Base-by-base conservation (phyloP, 2,329 filamentous ascomycete genomes). In the Exophiala phaeomuriformis region DNA sequence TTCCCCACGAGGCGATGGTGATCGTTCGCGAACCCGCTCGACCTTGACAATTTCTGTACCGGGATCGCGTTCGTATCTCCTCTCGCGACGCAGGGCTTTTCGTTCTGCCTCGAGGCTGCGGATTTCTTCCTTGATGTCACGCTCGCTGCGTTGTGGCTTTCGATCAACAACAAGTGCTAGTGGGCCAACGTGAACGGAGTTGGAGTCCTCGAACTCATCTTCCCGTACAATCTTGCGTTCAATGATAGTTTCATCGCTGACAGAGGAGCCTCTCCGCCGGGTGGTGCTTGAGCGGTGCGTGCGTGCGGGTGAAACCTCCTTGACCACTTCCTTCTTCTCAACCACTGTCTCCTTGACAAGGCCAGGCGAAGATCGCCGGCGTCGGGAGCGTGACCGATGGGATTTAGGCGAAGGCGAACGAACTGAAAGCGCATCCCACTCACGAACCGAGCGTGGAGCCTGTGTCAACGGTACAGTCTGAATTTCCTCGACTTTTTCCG, bases 61-160 rank as follows among this genome's bases (percentile, higher is more conserved):
- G 55, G 43, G 67, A 31, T 65, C 65, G 51, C 72, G 68, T 55
- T 74, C 71, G 27, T 73, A 71, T 45, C 77, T 75, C 42, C 79
- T 75, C 66, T 84, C 81, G 12, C 80, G 72, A 53, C 77, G 76
- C 42, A 84, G 69, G 29, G 77, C 73, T 56, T 77, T 75, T 40
- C 77, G 77, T 68, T 89, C 83, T 4, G 77, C 78, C 70, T 91
- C 86, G 1, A 91, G 75, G 1, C 79, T 78, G 8, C 78, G 79
- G 54, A 90, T 88, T 65, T 93, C 86, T 32, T 82, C 77, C 46
- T 82, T 79, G 61, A 93, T 83, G 6, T 88, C 83, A 12, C 81
- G 77, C 40, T 84, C 80, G 4, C 71, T 74, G 59, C 62, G 72
- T 64, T 64, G 71, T 67, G 56, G 73, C 32, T 74, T 72, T 28